Evolutionary conservation across 2,329 filamentous ascomycete species (phyloP), one percentile per base, ranked within the genome.

Genomic region (Ascochyta viciae-villosae): DNA sequence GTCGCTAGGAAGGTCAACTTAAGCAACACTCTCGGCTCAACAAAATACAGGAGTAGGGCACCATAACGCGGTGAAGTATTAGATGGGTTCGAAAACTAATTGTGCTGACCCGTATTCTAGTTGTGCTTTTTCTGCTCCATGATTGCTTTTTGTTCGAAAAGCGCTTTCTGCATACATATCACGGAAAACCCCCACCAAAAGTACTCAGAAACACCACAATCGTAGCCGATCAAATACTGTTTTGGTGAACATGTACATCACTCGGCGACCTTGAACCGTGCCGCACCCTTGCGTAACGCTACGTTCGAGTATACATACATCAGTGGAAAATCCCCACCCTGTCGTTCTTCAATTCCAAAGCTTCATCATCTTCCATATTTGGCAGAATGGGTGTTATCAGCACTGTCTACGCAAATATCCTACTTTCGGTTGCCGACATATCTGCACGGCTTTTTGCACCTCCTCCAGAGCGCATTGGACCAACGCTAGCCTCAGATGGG

Each of bases 281-380:
- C 54, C 54, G 49, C 49, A 41, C 22, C 49, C 49, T 49, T 52
- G 39, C 44, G 27, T 52, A 52, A 57, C 44, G 39, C 34, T 40
- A 16, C 33, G 6, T 5, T 29, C 39, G 7, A 45, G 29, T 22
- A 37, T 35, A 45, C 37, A 47, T 47, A 56, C 12, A 51, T 19
- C 5, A 12, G 26, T 10, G 24, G 41, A 12, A 26, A 27, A 15
- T 3, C 6, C 13, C 19, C 23, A 26, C 2, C 8, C 3, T 8
- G 8, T 3, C 9, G 3, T 29, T 13, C 6, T 22, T 29, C 8
- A 22, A 3, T 12, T 2, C 3, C 12, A 16, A 39, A 23, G 3
- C 16, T 22, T 22, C 4, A 3, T 22, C 10, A 10, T 12, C 4
- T 2, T 16, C 12, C 6, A 39, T 1, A 2, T 15, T 4, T 6